Base-by-base conservation (phyloP, 2,329 filamentous ascomycete species). In the Botrytis elliptica region DNA sequence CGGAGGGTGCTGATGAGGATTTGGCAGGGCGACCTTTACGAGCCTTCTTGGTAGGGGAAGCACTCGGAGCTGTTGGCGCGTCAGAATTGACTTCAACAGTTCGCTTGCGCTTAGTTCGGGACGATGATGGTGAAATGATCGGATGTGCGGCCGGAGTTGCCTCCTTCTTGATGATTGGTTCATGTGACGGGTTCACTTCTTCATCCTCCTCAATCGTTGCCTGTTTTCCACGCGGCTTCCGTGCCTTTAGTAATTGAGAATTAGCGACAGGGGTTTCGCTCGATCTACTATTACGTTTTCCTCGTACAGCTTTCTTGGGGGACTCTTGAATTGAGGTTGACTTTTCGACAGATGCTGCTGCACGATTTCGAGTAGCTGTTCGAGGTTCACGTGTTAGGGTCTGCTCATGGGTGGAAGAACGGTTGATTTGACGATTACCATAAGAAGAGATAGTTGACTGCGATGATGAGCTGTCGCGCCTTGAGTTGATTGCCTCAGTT, bases 401-500 rank as follows among this genome's bases (percentile, higher is more conserved):
- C 52, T 73, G 73, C 12, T 73, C 75, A 29, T 71, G 74, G 49
- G 74, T 78, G 25, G 71, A 62, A 38, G 75, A 63, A 25, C 75
- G 67, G 36, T 63, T 52, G 57, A 69, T 75, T 63, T 74, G 74
- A 22, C 74, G 74, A 70, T 68, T 74, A 60, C 65, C 75, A 69
- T 70, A 63, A n/a, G 72, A 75, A 16, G 74, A 74, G 38, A 55
- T 63, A 42, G 76, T 76, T 29, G 67, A 73, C 22, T 72, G 70
- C 10, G 78, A 78, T 9, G 77, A 77, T 44, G 77, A 75, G 36
- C 76, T 76, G 12, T 74, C 73, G 29, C 75, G 77, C 42, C 77
- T 73, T 42, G 77, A 76, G 29, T 74, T 73, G 49, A 72, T 72
- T 33, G 76, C 65, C 49, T 76, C 76, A 18, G 74, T 72, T 42